Base-by-base conservation (phyloP, 2,329 filamentous ascomycete species). In the Fusarium sp. region DNA sequence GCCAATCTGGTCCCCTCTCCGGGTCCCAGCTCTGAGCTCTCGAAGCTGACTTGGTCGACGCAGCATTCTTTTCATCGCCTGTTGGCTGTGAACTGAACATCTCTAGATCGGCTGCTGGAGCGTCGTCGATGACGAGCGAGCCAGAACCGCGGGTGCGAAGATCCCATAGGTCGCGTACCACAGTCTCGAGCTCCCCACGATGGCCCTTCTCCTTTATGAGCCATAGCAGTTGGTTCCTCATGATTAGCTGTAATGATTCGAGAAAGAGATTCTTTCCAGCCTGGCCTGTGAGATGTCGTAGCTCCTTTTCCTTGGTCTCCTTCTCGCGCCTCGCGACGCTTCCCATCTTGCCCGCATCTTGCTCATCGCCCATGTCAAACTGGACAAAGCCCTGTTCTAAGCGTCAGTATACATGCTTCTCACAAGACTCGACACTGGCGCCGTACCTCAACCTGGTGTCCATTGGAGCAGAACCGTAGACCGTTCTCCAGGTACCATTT, bases 111-210 rank as follows among this genome's bases (percentile, higher is more conserved):
- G 20, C 33, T 47, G 73, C 69, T 10, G 73, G 62, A 25, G 72
- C 72, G 15, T 79, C 77, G 22, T 80, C 62, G 50, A 78, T 45
- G 15, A 82, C 74, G 80, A 83, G 54, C 82, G 85, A 37, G 72
- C 86, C 76, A 82, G 79, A 84, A 22, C 83, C 84, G 40, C 88
- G 84, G 3, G 87, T 85, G 6, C 94, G 90, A 60, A 98, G 84
- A 62, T 92, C 88, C 96, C 97, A 99, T 15, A 99, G 88, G 80
- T 98, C 95, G 68, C 91, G 90, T 6, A 97, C 91, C 11, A 97
- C 87, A 9, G 86, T 91, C 86, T 97, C 95, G 14, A 98, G 86
- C 76, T 97, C 93, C 6, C 86, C 82, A 2, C 92, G 91, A 57
- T 97, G 87, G 0, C 89, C 88, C 80, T 91, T 91, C 7, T 87